Evolutionary conservation across 2,329 filamentous ascomycete genomes (phyloP).

Genomic region (Aureobasidium sp.): DNA sequence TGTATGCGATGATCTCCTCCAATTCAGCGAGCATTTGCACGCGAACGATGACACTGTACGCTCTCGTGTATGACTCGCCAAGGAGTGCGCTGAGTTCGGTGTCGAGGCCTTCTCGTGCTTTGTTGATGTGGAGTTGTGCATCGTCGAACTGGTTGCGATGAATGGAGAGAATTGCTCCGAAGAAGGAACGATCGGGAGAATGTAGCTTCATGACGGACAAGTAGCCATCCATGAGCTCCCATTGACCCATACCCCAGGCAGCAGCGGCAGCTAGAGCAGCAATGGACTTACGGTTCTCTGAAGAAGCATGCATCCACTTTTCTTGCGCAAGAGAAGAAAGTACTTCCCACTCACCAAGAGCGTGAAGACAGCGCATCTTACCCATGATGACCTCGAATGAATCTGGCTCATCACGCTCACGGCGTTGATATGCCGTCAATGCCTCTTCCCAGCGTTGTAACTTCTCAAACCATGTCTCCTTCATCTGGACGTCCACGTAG

Average conservation of each 20-base stretch:
- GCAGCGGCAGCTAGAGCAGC: constrained; percentile 90
- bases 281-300: constrained; percentile 83
- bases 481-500: constrained; percentile 91
- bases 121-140: constrained; percentile 79
- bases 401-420: constrained; percentile 61
- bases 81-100: constrained; percentile 92
- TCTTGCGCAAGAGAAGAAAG: constrained; percentile 82
- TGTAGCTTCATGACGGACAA: constrained; percentile 88
- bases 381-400: constrained; percentile 97
- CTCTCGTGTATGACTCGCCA: constrained; percentile 96
- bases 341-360: constrained; percentile 93
- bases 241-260: constrained; percentile 93
- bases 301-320: constrained; percentile 84
- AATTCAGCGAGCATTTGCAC: constrained; percentile 99
- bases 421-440: constrained; percentile 80
- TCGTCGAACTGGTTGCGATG: constrained; percentile 95
- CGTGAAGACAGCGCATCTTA: constrained; percentile 97
- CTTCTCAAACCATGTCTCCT: constrained; percentile 99
- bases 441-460: constrained; percentile 97
- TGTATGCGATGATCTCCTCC: constrained; percentile 96
- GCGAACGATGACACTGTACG: constrained; percentile 94
- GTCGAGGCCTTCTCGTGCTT: constrained; percentile 86
- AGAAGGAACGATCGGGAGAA: constrained; percentile 93
- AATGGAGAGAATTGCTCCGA: constrained; percentile 88
- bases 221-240: constrained; percentile 98